Evolutionary conservation across 108 stramenopile species (phyloP).

Genomic region (Epipyxis sp.): DNA sequence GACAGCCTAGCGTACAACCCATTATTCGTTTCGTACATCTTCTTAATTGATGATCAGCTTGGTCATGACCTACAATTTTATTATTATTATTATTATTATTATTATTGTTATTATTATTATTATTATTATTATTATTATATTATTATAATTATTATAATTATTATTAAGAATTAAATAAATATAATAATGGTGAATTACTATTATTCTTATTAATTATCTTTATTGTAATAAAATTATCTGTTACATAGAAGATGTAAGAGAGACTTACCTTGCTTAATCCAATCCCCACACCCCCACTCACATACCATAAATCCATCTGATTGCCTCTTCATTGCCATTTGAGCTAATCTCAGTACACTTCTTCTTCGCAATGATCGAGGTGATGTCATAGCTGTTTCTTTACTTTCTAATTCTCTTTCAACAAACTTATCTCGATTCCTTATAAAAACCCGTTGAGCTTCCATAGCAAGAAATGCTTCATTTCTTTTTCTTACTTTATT

Average conservation of each 20-base stretch:
- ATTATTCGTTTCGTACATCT: constrained; percentile 51
- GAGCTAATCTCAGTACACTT: constrained; percentile 34
- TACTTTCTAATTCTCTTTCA: background rate
- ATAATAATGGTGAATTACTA: too few species aligned
- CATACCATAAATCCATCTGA: constrained; percentile 53
- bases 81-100: too few species aligned
- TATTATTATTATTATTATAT: too few species aligned
- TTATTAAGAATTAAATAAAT: too few species aligned
- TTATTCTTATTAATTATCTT: too few species aligned
- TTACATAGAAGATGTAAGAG: too few species aligned
- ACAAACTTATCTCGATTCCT: background rate
- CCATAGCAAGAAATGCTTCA: background rate
- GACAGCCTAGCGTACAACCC: constrained; percentile 55
- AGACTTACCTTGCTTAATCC: too few species aligned
- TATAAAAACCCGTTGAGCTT: too few species aligned
- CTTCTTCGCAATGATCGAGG: constrained; percentile 31
- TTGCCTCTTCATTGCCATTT: constrained; percentile 56
- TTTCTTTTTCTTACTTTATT: background rate
- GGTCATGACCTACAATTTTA: constrained; percentile 49
- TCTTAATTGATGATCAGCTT: constrained; percentile 46
- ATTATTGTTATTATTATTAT: too few species aligned
- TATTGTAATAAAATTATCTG: too few species aligned
- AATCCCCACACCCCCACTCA: constrained; percentile 62
- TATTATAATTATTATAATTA: too few species aligned
- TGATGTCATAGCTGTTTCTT: constrained; percentile 37